Conservation (phyloP, 441 rosid species). For the Erysimum pusillum region DNA sequence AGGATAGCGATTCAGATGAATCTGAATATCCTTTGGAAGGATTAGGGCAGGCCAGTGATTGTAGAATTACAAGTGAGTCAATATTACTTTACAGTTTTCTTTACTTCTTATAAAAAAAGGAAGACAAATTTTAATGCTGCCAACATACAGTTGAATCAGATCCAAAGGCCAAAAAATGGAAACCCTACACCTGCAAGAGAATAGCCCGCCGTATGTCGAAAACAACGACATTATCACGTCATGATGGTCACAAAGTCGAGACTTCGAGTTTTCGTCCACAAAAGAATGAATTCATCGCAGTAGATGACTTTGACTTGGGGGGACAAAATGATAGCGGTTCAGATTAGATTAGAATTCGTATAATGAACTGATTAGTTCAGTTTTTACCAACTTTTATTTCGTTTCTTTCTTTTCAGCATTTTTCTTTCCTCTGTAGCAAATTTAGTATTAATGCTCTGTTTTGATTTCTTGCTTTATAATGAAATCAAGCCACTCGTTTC, state of each 20-base stretch:
- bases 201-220: too few relatives aligned
- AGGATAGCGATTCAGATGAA: not conserved
- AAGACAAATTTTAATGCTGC: too few relatives aligned
- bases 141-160: not conserved
- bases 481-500: not conserved
- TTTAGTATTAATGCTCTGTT: not conserved
- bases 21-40: too few relatives aligned
- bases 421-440: not conserved
- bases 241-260: too few relatives aligned
- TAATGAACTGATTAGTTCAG: too few relatives aligned
- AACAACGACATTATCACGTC: too few relatives aligned
- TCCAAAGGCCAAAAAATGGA: too few relatives aligned
- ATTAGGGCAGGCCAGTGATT: too few relatives aligned
- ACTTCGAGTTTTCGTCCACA: too few relatives aligned
- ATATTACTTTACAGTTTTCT: not conserved
- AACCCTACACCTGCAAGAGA: too few relatives aligned
- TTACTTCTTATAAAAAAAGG: not conserved
- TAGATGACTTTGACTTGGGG: not conserved
- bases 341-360: not conserved
- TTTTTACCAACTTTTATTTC: not conserved
- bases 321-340: not conserved
- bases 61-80: not conserved
- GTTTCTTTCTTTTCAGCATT: not conserved
- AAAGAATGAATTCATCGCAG: too few relatives aligned
- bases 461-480: too few relatives aligned